Conservation (phyloP, 768 basidiomycete species). For the Mycena galopus region DNA sequence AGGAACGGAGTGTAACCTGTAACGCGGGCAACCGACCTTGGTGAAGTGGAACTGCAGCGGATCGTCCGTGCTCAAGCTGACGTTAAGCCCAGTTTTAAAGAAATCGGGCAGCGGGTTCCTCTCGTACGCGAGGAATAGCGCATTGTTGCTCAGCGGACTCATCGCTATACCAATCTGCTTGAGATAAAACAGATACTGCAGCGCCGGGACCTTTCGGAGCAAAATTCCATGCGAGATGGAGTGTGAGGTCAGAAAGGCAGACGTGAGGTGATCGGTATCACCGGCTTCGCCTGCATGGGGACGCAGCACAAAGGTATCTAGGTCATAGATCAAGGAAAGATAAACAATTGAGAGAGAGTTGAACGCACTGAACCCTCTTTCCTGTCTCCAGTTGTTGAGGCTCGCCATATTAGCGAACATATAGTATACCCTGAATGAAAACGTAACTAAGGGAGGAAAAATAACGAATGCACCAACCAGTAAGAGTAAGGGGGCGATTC, state of each 20-base stretch:
- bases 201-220: constrained; percentile 95
- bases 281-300: constrained; percentile 99
- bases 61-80: constrained; percentile 96
- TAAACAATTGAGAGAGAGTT: not conserved
- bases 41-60: constrained; percentile 99
- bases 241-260: constrained; percentile 95
- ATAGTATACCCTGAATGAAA: constrained; percentile 86
- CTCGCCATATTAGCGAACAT: constrained; percentile 98
- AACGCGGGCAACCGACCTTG: constrained; percentile 66
- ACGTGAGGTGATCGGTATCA: constrained; percentile 96
- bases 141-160: constrained; percentile 98
- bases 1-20: not conserved
- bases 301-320: constrained; percentile 96
- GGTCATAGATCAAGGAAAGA: constrained; percentile 5
- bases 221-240: constrained; percentile 99
- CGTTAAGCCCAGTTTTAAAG: constrained; percentile 95
- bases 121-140: constrained; percentile 96
- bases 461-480: constrained; percentile 67
- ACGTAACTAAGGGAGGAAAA: not conserved
- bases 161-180: constrained; percentile 99
- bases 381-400: constrained; percentile 91
- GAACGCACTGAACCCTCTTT: constrained; percentile 89
- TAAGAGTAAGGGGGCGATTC: constrained; percentile 97
- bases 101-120: constrained; percentile 97
- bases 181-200: constrained; percentile 97